Evolutionary conservation across 345 rosid species (phyloP), one percentile per base, ranked within the genome.

Genomic region (Salix dunnii): DNA sequence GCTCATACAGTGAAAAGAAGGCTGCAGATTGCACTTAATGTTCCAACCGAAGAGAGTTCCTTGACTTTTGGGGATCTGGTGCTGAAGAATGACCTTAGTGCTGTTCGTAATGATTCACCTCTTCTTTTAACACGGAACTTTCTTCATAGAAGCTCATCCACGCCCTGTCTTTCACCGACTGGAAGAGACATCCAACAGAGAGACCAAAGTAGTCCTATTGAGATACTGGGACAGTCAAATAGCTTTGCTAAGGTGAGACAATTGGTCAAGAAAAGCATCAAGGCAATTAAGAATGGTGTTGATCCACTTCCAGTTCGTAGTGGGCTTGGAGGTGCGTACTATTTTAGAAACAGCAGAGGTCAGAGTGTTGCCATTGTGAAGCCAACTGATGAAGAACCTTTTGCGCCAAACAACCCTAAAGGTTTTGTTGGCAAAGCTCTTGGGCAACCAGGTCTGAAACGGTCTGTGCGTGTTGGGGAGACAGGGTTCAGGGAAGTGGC

Each of bases 311-410:
- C 89, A 71, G 94, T 91, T 74, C 89, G 77, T 27, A 73, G 98
- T 58, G 99, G 99, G 67, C 95, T 96, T 23, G 99, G 99, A 70
- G 99, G 99, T 6, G 98, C 99, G 0, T 96, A 96, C 81, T 91
- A 91, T 72, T 94, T 96, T 74, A 77, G 97, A 85, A 91, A 96
- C 77, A 83, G 81, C 68, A 83, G 79, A 55, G 94, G 94, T 68
- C 89, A 92, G 76, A 90, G 88, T 72, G 88, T 96, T 71, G 99
- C 97, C 0, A 96, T 96, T 74, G 97, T 94, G 67, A 96, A 96
- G 82, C 99, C 99, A 10, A 94, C 99, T 0, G 99, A 96, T 76
- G 99, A 96, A 84, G 99, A 96, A 76, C 99, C 99, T 12, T 96
- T 94, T 86, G 99, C 99, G 23, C 99, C 98, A 11, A 96, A 96